phyloP scores from a whole-genome alignment of 2,329 filamentous ascomycete genomes.

The Cytospora paraplurivora region DNA sequence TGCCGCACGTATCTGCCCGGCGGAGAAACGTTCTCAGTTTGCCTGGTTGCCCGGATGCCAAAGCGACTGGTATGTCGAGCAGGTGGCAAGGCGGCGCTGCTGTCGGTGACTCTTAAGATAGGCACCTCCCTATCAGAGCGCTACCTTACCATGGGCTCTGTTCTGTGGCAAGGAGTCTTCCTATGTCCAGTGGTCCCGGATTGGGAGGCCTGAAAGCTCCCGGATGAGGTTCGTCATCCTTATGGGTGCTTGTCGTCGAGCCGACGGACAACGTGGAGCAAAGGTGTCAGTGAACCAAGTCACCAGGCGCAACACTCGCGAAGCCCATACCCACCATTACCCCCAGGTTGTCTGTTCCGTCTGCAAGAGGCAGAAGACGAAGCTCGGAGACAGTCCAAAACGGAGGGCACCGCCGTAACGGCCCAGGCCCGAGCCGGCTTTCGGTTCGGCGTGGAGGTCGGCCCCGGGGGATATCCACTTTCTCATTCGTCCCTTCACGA shows the following conservation, averaged over 20 bases:
- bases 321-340: background rate
- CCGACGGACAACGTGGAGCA: background rate
- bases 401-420: background rate
- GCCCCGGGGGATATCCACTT: background rate
- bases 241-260: background rate
- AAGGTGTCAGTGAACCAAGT: background rate
- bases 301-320: background rate
- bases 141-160: background rate
- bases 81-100: background rate
- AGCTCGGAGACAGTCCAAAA: background rate
- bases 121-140: slow-evolving; percentile 13
- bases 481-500: background rate
- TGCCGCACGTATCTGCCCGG: background rate
- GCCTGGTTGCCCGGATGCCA: slow-evolving; percentile 3
- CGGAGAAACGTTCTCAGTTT: slow-evolving; percentile 10
- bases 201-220: background rate
- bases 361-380: background rate
- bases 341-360: background rate
- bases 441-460: background rate
- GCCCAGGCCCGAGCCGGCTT: background rate
- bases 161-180: background rate
- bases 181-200: background rate
- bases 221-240: background rate
- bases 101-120: background rate
- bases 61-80: background rate